These are phyloP conservation scores for Salvia hispanica DNA, from an alignment of 257 asterid species.

Conservation along the genomic window DNA sequence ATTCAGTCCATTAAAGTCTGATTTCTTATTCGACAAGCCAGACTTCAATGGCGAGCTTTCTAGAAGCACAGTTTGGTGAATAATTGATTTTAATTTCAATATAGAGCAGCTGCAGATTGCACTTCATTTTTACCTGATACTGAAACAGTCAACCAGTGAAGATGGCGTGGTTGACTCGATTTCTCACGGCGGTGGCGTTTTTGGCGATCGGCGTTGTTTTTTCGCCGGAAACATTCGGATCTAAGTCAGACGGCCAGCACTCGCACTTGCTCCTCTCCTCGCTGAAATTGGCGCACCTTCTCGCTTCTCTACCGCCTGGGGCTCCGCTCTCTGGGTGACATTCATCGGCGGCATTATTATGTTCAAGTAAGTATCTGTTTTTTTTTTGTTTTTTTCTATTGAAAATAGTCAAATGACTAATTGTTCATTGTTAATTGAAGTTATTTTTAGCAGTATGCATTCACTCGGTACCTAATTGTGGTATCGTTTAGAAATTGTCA, in stretches of 20 bases:
- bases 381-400: neutral
- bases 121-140: neutral
- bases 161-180: conserved; percentile 91
- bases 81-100: too few relatives aligned
- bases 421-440: conserved; percentile 6
- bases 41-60: conserved; percentile 9
- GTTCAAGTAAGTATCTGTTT: conserved; percentile 67
- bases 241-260: conserved; percentile 60
- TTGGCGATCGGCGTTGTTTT: conserved; percentile 78
- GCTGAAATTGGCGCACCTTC: conserved; percentile 80
- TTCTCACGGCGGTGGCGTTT: conserved; percentile 73
- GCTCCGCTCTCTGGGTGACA: conserved; percentile 97
- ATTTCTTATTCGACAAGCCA: conserved; percentile 15
- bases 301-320: conserved; percentile 94
- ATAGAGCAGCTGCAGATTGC: neutral
- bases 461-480: neutral
- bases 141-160: neutral
- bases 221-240: conserved; percentile 89
- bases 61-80: conserved; percentile 25
- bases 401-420: neutral
- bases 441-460: neutral
- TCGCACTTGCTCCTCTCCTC: conserved; percentile 48
- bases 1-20: conserved; percentile 14
- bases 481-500: conserved; percentile 12
- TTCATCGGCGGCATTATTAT: conserved; percentile 99